Percentiles rank a stretch among this genome's conserved stretches.
phyloP scores from a whole-genome alignment of 495 filamentous ascomycete species.

The Bombardia bombarda region DNA sequence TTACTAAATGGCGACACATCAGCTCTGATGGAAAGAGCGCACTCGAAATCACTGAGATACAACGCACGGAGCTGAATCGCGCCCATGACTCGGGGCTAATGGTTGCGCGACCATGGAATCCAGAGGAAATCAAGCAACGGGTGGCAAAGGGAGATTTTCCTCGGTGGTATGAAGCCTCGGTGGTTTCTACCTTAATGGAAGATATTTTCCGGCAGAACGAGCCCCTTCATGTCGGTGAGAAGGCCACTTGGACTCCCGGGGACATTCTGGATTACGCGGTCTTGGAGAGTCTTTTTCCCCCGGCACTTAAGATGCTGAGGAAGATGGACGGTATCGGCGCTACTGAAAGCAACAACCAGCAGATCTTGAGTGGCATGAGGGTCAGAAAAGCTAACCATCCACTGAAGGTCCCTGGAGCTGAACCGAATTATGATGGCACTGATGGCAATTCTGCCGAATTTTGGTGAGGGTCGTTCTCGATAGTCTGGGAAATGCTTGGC shows the following conservation, averaged over 20 bases:
- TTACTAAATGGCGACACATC: conserved; percentile 18
- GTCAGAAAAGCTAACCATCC: too few species aligned
- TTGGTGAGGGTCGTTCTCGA: too few species aligned
- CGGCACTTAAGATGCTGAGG: conserved; percentile 22
- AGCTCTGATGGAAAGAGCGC: conserved; percentile 10
- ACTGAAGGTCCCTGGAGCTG: too few species aligned
- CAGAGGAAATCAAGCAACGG: background rate
- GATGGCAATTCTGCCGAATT: too few species aligned
- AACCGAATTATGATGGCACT: too few species aligned
- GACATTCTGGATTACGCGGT: conserved; percentile 14
- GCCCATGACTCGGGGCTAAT: too few species aligned
- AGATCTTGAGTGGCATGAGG: too few species aligned
- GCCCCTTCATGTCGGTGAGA: conserved; percentile 28
- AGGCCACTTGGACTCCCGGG: conserved; percentile 27
- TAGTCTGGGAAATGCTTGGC: too few species aligned
- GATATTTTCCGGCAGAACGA: conserved; percentile 28
- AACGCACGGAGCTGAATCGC: conserved; percentile 28
- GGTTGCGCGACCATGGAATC: conserved; percentile 1
- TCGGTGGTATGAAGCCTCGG: conserved; percentile 34
- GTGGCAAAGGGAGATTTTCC: conserved; percentile 10
- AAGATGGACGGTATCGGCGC: conserved; percentile 29
- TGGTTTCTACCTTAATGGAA: conserved; percentile 23
- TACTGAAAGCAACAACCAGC: conserved; percentile 20
- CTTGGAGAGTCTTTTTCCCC: conserved; percentile 19
- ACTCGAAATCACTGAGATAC: conserved; percentile 36